phyloP scores from a whole-genome alignment of 805 yeast species.

The Nakazawaea laoshanensis region DNA sequence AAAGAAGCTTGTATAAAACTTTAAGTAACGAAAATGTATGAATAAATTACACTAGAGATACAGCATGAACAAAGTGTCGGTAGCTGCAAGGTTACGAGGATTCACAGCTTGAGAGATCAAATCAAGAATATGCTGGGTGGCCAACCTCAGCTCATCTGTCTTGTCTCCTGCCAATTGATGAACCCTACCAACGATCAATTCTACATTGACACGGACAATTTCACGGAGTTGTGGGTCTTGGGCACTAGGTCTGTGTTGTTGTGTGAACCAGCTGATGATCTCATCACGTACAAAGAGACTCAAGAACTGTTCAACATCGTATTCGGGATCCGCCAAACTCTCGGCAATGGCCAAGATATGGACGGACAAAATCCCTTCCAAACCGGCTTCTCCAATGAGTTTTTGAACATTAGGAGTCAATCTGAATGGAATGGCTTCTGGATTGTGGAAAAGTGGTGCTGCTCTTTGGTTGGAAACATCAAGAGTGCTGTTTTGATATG shows the following conservation, averaged over 20 bases:
- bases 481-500: slow-evolving; percentile 33
- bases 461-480: slow-evolving; percentile 44
- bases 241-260: slow-evolving; percentile 73
- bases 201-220: slow-evolving; percentile 83
- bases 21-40: background rate
- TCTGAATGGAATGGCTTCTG: slow-evolving; percentile 93
- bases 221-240: slow-evolving; percentile 81
- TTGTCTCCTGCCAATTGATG: slow-evolving; percentile 51
- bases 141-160: slow-evolving; percentile 55
- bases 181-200: slow-evolving; percentile 71
- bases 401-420: slow-evolving; percentile 93
- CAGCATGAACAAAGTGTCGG: slow-evolving; percentile 94
- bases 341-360: slow-evolving; percentile 79
- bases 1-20: slow-evolving; percentile 27
- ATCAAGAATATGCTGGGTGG: slow-evolving; percentile 85
- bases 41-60: too few relatives aligned
- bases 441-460: slow-evolving; percentile 80
- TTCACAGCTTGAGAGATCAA: slow-evolving; percentile 91
- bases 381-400: slow-evolving; percentile 86
- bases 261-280: slow-evolving; percentile 88
- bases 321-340: slow-evolving; percentile 85
- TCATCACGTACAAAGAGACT: slow-evolving; percentile 96
- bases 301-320: slow-evolving; percentile 83
- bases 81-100: slow-evolving; percentile 85
- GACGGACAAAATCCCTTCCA: slow-evolving; percentile 87